Base-by-base conservation (phyloP, 768 basidiomycete species). In the Leccinum disarticulatum region DNA sequence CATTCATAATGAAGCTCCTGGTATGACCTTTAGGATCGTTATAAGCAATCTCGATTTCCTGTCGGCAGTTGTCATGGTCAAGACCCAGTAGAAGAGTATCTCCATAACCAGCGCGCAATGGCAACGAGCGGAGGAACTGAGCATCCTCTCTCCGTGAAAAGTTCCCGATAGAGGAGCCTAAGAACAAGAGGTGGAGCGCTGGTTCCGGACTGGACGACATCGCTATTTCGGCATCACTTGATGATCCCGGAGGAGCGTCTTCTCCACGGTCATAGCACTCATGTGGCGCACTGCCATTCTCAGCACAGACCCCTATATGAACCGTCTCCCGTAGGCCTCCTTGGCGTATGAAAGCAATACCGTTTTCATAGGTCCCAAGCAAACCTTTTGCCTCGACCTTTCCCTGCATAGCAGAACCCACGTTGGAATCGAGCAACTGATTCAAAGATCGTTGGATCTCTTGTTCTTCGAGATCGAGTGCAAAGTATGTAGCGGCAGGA, bases 91-190 rank as follows among this genome's bases (percentile, higher is more conserved):
- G 77, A 8, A 98, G 79, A 0, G 92, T 96, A 71, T 97, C 95
- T 2, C 86, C 87, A 19, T 77, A 79, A 6, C 87, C 83, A 10
- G 90, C 76, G 14, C 88, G 85, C 27, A 98, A 78, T 4, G 95
- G 95, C 30, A 98, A 76, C 3, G 85, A 84, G 7, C 80, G 79
- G 54, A 99, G 82, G 74, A 99, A 98, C 0, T 80, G 74, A 0
- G 80, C 81, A 9, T 88, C 90, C 25, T 82, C 88, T 5, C 78
- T 77, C 13, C 93, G 83, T 6, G 79, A 67, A 72, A 98, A 98
- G 77, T 98, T 98, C 7, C 95, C 97, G 7, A 98, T 71, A 1
- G 93, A 92, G 0, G 91, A 95, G 0, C 96, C 97, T 17, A 98
- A 78, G 78, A 97, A 98, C 61, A 98, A 77, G 55, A 98, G 77